phyloP scores from a whole-genome alignment of 176 grass and related monocot genomes.

The Phragmites australis region DNA sequence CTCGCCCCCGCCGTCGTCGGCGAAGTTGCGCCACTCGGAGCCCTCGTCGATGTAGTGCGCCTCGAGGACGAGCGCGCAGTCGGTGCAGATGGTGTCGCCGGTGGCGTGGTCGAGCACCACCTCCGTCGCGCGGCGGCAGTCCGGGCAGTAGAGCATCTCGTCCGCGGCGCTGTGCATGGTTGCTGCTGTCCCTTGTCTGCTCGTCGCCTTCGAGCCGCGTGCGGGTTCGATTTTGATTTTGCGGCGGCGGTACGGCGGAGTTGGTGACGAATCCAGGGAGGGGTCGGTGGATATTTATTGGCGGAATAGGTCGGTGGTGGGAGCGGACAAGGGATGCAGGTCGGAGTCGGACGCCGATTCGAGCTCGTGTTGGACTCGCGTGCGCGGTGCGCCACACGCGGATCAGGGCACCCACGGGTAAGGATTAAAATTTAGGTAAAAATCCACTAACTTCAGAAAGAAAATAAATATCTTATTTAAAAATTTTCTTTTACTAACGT shows the following conservation, averaged over 20 bases:
- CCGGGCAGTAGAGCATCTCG: constrained; percentile 42
- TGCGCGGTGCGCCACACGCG: no score
- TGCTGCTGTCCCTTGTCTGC: not conserved
- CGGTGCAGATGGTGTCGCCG: constrained; percentile 71
- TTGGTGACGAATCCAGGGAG: not conserved
- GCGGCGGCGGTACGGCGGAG: not conserved
- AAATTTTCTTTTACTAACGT: no score
- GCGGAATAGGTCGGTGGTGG: constrained; percentile 20
- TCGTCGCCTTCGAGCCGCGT: no score
- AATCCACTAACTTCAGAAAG: no score
- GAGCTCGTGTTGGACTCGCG: not conserved
- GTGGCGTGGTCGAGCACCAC: constrained; percentile 53
- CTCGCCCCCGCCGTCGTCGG: constrained; percentile 41
- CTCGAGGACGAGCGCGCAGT: constrained; percentile 70
- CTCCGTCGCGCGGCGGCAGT: constrained; percentile 48
- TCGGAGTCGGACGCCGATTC: not conserved
- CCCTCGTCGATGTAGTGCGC: constrained; percentile 58
- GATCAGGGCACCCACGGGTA: no score
- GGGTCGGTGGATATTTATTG: constrained; percentile 37
- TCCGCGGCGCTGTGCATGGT: not conserved
- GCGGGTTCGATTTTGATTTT: not conserved
- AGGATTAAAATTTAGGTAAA: no score
- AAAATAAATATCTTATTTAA: no score
- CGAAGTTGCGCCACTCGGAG: constrained; percentile 69
- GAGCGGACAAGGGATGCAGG: not conserved